A percentile compares a stretch with the other conserved stretches of the same genome.
Conservation (phyloP, 1,284 basidiomycete species). For the Apiotrichum veenhuisii region DNA sequence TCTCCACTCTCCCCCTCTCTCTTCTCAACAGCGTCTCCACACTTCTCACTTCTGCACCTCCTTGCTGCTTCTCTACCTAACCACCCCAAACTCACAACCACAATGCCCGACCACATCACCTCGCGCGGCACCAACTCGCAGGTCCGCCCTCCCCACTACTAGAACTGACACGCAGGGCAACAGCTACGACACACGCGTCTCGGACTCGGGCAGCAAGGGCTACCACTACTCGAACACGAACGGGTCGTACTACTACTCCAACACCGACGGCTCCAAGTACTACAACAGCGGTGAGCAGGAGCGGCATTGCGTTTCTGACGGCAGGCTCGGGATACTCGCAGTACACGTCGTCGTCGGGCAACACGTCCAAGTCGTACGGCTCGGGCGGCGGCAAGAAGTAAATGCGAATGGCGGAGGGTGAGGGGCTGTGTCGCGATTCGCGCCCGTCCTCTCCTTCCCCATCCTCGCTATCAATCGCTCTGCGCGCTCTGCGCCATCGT, state of each 20-base stretch:
- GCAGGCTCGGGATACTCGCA: slow-evolving; percentile 53
- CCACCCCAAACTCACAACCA: neutral
- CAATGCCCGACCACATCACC: slow-evolving; percentile 40
- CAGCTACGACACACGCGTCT: slow-evolving; percentile 55
- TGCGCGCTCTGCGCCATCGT: no score
- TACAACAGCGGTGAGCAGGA: slow-evolving; percentile 50
- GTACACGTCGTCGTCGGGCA: slow-evolving; percentile 57
- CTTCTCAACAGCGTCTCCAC: neutral
- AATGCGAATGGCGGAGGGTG: no score
- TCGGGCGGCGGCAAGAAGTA: slow-evolving; percentile 14
- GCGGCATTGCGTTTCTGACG: neutral
- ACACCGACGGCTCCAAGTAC: slow-evolving; percentile 61
- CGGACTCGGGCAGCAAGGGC: slow-evolving; percentile 49
- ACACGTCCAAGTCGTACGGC: slow-evolving; percentile 24
- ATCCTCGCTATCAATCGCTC: no score
- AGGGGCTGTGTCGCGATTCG: no score
- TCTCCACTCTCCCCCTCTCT: no score
- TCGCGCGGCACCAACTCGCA: slow-evolving; percentile 56
- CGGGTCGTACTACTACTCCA: slow-evolving; percentile 60
- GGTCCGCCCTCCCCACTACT: slow-evolving; percentile 37
- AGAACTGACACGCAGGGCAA: slow-evolving; percentile 52
- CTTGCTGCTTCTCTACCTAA: neutral
- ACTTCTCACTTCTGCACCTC: neutral
- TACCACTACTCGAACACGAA: slow-evolving; percentile 61
- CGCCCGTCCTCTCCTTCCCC: no score